Evolutionary conservation across 1,284 basidiomycete genomes (phyloP), one percentile per base, ranked within the genome.

Genomic region (Heterobasidion occidentale): DNA sequence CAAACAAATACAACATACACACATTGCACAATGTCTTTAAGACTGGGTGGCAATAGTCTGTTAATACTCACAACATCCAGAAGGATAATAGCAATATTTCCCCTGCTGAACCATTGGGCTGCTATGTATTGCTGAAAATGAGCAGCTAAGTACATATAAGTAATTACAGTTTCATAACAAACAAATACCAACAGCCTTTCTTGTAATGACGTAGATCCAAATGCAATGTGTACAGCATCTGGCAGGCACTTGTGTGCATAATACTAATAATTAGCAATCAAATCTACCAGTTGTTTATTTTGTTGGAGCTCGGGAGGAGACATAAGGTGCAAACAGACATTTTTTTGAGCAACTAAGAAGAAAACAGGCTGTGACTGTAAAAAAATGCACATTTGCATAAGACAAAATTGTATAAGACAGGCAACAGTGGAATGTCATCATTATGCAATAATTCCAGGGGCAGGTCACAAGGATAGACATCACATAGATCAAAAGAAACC

Each of bases 51-150:
- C 8, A 53, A 19, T 2, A 53, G 11, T 4, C 44, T 36, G 9
- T 34, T 15, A 11, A 53, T 7, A 4, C n/a, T 17, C 7, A 34
- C 51, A 20, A 42, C 15, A 19, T 52, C 51, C 36, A 46, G 52
- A 20, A 44, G 52, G 38, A 53, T 53, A n/a, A 53, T 53, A 2
- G 52, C 52, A 8, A 53, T 44, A 46, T 53, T 45, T 9, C 52
- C 52, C 35, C 35, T 19, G 3, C 9, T 9, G 27, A 46, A 53
- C 2, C 52, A 44, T 19, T 53, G 52, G 2, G 45, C 14, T 27
- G 44, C 27, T 17, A 34, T 36, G n/a, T 3, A 44, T 6, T 9
- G 11, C 3, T 8, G n/a, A 34, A 38, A 11, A 3, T 42, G 9
- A 14, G 9, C 20, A n/a, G 9, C 19, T 46, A n/a, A n/a, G 17